phyloP scores from a whole-genome alignment of 176 grass and related monocot species.

The Carex parvula region DNA sequence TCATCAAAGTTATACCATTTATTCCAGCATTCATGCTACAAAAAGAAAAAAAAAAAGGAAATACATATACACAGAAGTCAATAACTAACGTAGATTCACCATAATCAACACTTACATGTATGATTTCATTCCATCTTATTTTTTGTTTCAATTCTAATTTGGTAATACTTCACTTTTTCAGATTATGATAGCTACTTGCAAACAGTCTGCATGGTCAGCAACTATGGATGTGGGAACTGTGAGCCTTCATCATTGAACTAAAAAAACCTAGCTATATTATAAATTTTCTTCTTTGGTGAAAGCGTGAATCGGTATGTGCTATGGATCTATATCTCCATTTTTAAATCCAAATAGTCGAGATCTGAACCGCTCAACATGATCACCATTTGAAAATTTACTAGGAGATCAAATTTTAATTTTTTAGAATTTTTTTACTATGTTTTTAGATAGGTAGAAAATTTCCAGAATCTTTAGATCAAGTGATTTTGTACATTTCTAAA shows the following conservation, averaged over 20 bases:
- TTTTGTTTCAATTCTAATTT: neutral
- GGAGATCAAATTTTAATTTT: too few relatives aligned
- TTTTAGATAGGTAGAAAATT: too few relatives aligned
- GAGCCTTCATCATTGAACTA: neutral
- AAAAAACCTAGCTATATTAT: neutral
- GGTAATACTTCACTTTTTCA: neutral
- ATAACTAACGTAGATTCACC: neutral
- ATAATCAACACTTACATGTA: neutral
- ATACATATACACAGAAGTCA: neutral
- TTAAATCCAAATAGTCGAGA: too few relatives aligned
- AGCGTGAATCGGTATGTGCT: too few relatives aligned
- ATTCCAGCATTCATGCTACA: conserved; percentile 55
- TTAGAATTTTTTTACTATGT: too few relatives aligned
- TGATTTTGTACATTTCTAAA: too few relatives aligned
- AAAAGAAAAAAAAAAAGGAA: neutral
- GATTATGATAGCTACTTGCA: neutral
- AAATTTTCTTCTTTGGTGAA: neutral
- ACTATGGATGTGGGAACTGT: neutral
- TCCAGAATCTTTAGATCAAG: too few relatives aligned
- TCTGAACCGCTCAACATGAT: too few relatives aligned
- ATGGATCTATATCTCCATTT: too few relatives aligned
- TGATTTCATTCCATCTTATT: neutral
- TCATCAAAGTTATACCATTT: conserved; percentile 88
- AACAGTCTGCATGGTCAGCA: neutral
- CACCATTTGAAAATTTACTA: too few relatives aligned